Conservation (phyloP, 2,329 filamentous ascomycete genomes). For the Epichloe uncinata region DNA sequence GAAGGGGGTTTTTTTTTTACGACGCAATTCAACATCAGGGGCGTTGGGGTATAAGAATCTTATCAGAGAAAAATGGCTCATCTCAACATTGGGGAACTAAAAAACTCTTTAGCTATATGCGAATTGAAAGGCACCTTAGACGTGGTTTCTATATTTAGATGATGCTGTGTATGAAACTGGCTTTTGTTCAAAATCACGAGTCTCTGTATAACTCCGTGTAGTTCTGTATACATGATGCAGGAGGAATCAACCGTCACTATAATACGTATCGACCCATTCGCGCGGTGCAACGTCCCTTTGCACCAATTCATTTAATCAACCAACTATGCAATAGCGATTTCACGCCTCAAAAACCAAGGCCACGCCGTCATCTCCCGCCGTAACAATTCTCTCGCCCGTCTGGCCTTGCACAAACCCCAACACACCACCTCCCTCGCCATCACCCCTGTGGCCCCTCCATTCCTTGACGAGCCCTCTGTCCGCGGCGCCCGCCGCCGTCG, state of each 20-base stretch:
- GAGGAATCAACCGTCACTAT: too few relatives aligned
- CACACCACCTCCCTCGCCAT: conserved; percentile 77
- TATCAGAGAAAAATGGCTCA: conserved; percentile 8
- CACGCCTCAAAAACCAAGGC: conserved; percentile 53
- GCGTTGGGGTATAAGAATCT: conserved; percentile 4
- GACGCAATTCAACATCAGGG: conserved; percentile 11
- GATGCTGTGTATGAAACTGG: too few relatives aligned
- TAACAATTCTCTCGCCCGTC: conserved; percentile 62
- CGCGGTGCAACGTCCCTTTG: too few relatives aligned
- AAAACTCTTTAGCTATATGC: background rate
- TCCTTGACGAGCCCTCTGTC: conserved; percentile 61
- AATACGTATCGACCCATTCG: too few relatives aligned
- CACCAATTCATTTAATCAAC: background rate
- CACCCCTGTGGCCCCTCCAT: conserved; percentile 80
- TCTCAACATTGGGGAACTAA: conserved; percentile 11
- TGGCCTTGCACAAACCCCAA: conserved; percentile 80
- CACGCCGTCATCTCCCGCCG: conserved; percentile 77
- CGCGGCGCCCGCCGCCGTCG: conserved; percentile 23
- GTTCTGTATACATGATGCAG: too few relatives aligned
- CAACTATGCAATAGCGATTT: background rate
- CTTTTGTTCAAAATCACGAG: too few relatives aligned
- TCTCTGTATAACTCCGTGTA: too few relatives aligned
- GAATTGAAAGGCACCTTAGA: background rate
- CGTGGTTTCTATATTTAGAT: too few relatives aligned
- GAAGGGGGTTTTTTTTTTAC: background rate